These are phyloP conservation scores for Lasiodiplodia gonubiensis DNA, from an alignment of 2,329 filamentous ascomycete genomes.

Conservation along the genomic window DNA sequence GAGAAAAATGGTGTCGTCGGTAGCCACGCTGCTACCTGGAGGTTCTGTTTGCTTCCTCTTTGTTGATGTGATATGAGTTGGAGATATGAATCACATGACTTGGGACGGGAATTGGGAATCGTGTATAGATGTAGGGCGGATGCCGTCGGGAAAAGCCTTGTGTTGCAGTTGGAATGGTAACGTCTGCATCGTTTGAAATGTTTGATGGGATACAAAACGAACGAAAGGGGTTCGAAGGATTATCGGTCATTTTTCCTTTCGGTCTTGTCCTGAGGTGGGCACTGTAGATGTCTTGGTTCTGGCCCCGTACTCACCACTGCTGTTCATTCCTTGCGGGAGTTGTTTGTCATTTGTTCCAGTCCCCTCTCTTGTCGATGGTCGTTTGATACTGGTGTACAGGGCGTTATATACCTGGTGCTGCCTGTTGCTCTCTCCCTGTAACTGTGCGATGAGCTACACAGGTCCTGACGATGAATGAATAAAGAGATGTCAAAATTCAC, in stretches of 20 bases:
- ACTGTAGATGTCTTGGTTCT: neutral
- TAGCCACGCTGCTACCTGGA: neutral
- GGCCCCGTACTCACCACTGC: neutral
- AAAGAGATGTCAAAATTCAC: neutral
- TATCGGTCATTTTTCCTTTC: neutral
- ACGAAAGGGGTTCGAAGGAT: neutral
- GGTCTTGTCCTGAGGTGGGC: neutral
- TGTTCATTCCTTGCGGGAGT: neutral
- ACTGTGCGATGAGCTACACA: neutral
- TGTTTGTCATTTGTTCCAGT: neutral
- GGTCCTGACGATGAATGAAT: neutral
- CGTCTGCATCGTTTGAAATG: neutral
- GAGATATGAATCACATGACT: neutral
- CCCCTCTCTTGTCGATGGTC: neutral
- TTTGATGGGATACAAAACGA: neutral
- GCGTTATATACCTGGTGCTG: slow-evolving; percentile 20
- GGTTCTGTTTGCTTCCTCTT: neutral
- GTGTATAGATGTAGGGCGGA: neutral
- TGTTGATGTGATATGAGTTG: neutral
- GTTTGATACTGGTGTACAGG: slow-evolving; percentile 7
- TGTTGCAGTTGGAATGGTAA: neutral
- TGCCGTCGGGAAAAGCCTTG: neutral
- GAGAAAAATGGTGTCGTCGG: neutral
- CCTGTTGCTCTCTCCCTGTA: neutral
- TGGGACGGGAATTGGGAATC: neutral